A percentile compares a stretch with the other conserved stretches of the same genome.
Conservation (phyloP, 495 filamentous ascomycete genomes). For the Trichoderma gamsii region DNA sequence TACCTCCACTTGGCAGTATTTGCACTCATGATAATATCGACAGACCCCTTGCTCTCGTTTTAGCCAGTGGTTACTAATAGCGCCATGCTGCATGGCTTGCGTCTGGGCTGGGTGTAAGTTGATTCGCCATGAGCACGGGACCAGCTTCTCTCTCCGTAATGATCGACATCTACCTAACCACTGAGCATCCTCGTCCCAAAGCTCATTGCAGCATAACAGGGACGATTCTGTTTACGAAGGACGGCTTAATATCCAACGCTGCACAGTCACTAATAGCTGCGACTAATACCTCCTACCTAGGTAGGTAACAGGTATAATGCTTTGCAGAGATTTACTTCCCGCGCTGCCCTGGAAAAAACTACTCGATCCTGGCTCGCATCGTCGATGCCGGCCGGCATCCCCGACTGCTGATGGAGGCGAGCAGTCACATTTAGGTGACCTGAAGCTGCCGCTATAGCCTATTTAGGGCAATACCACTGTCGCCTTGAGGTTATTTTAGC, state of each 20-base stretch:
- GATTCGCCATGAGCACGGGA: slow-evolving; percentile 12
- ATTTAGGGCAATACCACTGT: not conserved
- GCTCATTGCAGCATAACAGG: no score
- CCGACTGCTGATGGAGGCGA: slow-evolving; percentile 1
- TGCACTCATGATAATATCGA: no score
- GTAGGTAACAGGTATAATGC: no score
- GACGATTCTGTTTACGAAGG: no score
- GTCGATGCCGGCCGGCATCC: slow-evolving; percentile 1
- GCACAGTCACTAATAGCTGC: no score
- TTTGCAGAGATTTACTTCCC: not conserved
- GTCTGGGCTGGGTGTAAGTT: not conserved
- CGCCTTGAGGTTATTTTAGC: not conserved
- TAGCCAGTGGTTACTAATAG: not conserved
- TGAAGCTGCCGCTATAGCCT: not conserved
- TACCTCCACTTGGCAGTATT: no score
- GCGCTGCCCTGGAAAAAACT: not conserved
- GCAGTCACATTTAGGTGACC: not conserved
- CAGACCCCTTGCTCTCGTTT: no score
- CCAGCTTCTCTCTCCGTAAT: not conserved
- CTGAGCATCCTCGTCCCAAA: not conserved
- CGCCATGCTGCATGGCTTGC: not conserved
- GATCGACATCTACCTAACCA: slow-evolving; percentile 1
- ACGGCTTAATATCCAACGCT: no score
- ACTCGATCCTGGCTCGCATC: not conserved
- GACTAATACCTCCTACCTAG: no score